phyloP scores from a whole-genome alignment of 768 basidiomycete species.

The Lactarius sanguifluus region DNA sequence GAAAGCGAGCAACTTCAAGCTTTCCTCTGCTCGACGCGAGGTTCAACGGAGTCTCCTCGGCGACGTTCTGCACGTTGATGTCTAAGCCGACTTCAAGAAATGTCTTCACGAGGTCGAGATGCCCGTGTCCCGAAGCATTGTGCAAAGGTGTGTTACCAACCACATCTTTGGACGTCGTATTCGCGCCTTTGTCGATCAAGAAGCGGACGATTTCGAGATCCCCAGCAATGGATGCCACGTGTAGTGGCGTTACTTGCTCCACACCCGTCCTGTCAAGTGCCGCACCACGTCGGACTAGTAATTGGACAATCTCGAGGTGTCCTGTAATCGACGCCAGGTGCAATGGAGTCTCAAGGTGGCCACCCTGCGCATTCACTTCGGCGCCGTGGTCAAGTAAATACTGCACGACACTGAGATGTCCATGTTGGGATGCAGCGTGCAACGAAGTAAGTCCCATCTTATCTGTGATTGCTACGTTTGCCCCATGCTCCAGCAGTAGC shows the following conservation, averaged over 20 bases:
- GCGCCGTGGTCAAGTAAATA: not conserved
- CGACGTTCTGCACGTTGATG: not conserved
- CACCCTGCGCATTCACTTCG: no score
- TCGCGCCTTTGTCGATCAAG: not conserved
- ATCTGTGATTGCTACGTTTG: not conserved
- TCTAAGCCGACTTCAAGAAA: not conserved
- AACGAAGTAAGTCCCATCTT: not conserved
- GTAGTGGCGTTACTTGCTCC: not conserved
- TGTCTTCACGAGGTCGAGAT: not conserved
- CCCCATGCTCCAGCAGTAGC: not conserved
- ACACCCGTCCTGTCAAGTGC: not conserved
- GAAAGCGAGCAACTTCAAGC: not conserved
- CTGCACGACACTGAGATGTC: not conserved
- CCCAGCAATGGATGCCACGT: not conserved
- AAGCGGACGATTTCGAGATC: not conserved
- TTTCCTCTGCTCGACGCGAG: not conserved
- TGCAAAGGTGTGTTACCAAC: not conserved
- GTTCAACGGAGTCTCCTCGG: not conserved
- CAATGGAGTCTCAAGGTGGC: not conserved
- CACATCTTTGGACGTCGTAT: not conserved
- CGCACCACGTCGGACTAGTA: not conserved
- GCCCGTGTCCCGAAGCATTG: not conserved
- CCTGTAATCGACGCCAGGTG: not conserved
- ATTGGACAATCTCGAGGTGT: not conserved
- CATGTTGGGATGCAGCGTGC: rapidly evolving